Conservation (phyloP, 2,329 filamentous ascomycete species). For the Pezicula radicicola region DNA sequence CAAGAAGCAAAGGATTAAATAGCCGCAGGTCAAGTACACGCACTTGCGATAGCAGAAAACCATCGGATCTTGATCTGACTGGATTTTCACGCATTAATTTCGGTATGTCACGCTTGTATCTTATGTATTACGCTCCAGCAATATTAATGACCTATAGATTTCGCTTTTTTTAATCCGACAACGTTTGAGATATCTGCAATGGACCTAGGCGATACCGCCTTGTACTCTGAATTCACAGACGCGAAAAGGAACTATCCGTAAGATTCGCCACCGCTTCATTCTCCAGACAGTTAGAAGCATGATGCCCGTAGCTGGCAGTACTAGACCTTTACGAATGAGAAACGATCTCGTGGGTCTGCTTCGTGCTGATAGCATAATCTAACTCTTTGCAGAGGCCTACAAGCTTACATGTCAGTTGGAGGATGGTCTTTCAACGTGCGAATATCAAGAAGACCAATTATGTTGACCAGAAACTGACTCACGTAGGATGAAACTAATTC, state of each 20-base stretch:
- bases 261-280: not conserved
- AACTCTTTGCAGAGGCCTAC: not conserved
- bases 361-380: not conserved
- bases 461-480: not conserved
- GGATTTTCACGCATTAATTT: constrained; percentile 20
- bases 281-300: no score
- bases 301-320: no score
- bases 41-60: not conserved
- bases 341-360: not conserved
- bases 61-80: constrained; percentile 14
- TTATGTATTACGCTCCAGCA: no score
- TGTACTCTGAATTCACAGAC: constrained; percentile 11
- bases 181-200: constrained; percentile 27
- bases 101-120: not conserved
- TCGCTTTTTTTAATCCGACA: constrained; percentile 36
- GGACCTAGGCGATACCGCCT: constrained; percentile 6
- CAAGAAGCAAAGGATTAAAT: not conserved
- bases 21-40: constrained; percentile 6
- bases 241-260: constrained; percentile 2
- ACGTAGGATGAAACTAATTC: not conserved
- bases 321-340: no score
- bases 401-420: not conserved
- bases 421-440: constrained; percentile 1
- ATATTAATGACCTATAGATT: constrained; percentile 32
- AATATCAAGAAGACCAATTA: not conserved